A percentile compares a stretch with the other conserved stretches of the same genome.
These are phyloP conservation scores for Ceratocystis cacaofunesta DNA, from an alignment of 2,329 filamentous ascomycete genomes.

Conservation along the genomic window DNA sequence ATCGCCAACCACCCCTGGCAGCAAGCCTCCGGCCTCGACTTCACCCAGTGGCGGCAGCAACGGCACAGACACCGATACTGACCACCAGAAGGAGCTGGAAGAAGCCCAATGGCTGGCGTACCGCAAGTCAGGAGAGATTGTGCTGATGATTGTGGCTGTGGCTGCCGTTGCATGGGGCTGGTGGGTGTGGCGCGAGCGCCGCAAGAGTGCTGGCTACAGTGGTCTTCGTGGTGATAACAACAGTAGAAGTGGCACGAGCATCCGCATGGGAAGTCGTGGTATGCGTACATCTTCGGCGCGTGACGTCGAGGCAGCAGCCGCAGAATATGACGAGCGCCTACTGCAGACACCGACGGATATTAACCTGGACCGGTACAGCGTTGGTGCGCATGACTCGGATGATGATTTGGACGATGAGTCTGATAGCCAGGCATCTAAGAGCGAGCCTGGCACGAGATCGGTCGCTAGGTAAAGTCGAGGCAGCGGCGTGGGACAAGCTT, in stretches of 20 bases:
- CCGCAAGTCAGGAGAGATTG: slow-evolving; percentile 71
- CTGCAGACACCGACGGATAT: slow-evolving; percentile 31
- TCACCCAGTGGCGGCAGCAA: slow-evolving; percentile 35
- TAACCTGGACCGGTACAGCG: slow-evolving; percentile 37
- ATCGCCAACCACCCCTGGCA: slow-evolving; percentile 48
- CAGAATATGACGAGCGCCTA: slow-evolving; percentile 47
- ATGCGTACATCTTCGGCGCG: slow-evolving; percentile 20
- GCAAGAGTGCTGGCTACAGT: slow-evolving; percentile 40
- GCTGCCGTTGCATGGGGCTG: slow-evolving; percentile 62
- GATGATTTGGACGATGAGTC: slow-evolving; percentile 26
- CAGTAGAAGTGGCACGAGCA: slow-evolving; percentile 21
- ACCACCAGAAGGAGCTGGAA: slow-evolving; percentile 57
- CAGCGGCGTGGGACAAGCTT: background rate
- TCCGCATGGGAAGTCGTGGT: slow-evolving; percentile 20
- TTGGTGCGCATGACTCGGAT: slow-evolving; percentile 40
- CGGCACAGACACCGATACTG: slow-evolving; percentile 39
- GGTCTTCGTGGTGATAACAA: slow-evolving; percentile 30
- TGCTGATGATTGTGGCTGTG: slow-evolving; percentile 65
- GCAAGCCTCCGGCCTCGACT: slow-evolving; percentile 43
- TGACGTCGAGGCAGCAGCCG: slow-evolving; percentile 49
- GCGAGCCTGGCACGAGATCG: background rate
- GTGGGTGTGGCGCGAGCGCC: slow-evolving; percentile 48
- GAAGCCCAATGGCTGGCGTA: slow-evolving; percentile 82
- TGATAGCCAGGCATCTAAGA: slow-evolving; percentile 22
- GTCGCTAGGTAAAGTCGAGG: background rate